A percentile compares a stretch with the other conserved stretches of the same genome.
Conservation (phyloP, 192 early-diverging fungal species). For the Entophlyctis luteolus region DNA sequence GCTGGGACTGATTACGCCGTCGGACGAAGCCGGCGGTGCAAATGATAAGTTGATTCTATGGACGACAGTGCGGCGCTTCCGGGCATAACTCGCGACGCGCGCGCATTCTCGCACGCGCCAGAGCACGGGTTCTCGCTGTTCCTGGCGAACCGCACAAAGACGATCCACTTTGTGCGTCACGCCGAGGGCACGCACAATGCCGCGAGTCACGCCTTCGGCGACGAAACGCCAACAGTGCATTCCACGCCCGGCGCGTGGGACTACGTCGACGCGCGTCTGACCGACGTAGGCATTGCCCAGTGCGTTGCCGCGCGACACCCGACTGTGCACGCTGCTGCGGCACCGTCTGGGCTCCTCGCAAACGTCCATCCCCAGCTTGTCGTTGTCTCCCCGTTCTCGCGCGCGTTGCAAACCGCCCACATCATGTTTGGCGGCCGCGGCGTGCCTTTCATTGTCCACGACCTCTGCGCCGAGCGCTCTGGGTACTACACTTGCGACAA, state of each 20-base stretch:
- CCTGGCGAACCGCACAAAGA: neutral
- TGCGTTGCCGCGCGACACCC: neutral
- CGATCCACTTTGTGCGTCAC: neutral
- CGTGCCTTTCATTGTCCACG: neutral
- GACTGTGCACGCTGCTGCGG: neutral
- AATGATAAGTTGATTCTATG: too few species aligned
- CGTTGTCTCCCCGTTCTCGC: neutral
- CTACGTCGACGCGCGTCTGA: neutral
- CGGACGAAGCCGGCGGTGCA: too few species aligned
- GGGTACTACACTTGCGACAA: neutral
- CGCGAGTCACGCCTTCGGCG: neutral
- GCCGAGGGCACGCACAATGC: slow-evolving; percentile 2
- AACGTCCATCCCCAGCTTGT: neutral
- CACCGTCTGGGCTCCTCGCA: neutral
- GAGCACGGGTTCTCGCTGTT: slow-evolving; percentile 5
- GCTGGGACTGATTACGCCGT: too few species aligned
- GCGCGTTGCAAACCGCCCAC: neutral
- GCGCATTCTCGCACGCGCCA: neutral
- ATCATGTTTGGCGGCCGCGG: neutral
- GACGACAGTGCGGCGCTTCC: neutral
- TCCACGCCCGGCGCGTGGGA: neutral
- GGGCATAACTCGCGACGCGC: neutral
- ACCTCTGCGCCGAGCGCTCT: neutral
- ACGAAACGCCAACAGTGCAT: neutral
- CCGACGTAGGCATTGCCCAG: neutral